These are phyloP conservation scores for Trametes cubensis DNA, from an alignment of 768 basidiomycete genomes.

Conservation along the genomic window DNA sequence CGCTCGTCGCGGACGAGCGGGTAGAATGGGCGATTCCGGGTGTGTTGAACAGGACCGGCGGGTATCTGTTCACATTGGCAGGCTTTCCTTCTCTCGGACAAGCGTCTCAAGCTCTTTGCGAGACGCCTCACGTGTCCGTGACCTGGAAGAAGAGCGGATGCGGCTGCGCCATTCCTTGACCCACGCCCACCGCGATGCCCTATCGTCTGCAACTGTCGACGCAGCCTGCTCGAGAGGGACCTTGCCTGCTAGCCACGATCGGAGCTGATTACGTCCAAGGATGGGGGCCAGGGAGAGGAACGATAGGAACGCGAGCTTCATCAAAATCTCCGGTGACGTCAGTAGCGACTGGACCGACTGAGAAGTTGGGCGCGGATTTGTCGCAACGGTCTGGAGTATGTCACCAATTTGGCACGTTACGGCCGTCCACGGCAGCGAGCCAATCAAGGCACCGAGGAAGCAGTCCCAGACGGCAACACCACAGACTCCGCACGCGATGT, in stretches of 20 bases:
- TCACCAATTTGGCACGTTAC: conserved; percentile 91
- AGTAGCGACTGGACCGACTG: conserved; percentile 87
- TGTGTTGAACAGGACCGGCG: not conserved
- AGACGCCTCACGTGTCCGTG: conserved; percentile 48
- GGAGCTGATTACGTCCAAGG: conserved; percentile 68
- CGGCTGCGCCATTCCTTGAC: conserved; percentile 69
- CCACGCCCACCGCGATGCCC: conserved; percentile 57
- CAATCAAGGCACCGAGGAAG: conserved; percentile 80
- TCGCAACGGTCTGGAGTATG: conserved; percentile 82
- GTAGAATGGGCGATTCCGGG: not conserved
- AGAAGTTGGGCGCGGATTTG: conserved; percentile 66
- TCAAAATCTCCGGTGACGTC: conserved; percentile 77
- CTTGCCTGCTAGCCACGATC: conserved; percentile 52
- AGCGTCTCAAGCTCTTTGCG: conserved; percentile 52
- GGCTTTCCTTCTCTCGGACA: conserved; percentile 53
- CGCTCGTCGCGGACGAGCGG: not conserved
- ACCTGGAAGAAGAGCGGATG: conserved; percentile 57
- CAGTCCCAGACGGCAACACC: conserved; percentile 78
- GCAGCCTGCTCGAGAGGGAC: conserved; percentile 11
- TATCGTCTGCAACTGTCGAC: conserved; percentile 40
- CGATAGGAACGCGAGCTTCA: conserved; percentile 82
- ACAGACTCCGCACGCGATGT: conserved; percentile 93
- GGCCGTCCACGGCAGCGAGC: conserved; percentile 85
- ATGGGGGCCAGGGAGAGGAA: conserved; percentile 87
- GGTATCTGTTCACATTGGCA: conserved; percentile 25